A percentile compares a stretch with the other conserved stretches of the same genome.
phyloP scores from a whole-genome alignment of 352 stramenopile genomes.

The Phytopythium kandeliae region DNA sequence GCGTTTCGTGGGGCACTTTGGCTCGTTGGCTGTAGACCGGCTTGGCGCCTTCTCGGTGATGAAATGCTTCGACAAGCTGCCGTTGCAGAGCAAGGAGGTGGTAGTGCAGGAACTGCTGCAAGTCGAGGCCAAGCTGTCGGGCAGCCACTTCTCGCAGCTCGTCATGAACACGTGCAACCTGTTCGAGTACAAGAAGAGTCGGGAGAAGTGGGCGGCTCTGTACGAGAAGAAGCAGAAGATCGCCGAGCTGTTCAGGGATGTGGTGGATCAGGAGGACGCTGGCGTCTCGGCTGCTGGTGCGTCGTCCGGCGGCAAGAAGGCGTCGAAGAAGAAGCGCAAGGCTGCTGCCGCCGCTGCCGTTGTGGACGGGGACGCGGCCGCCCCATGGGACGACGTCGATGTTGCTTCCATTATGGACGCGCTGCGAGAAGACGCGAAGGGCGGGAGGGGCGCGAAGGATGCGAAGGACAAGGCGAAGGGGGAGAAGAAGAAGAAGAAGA shows the following conservation, averaged over 20 bases:
- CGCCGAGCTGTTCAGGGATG: slow-evolving; percentile 67
- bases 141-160: slow-evolving; percentile 78
- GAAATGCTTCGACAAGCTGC: slow-evolving; percentile 72
- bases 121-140: slow-evolving; percentile 64
- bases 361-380: slow-evolving; percentile 15
- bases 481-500: slow-evolving; percentile 38
- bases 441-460: slow-evolving; percentile 25
- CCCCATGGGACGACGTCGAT: slow-evolving; percentile 27
- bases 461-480: slow-evolving; percentile 45
- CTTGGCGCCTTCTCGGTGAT: slow-evolving; percentile 78
- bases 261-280: slow-evolving; percentile 33
- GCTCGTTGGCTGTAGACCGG: slow-evolving; percentile 60
- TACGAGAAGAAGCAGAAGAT: slow-evolving; percentile 83
- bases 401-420: slow-evolving; percentile 66
- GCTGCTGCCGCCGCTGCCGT: slow-evolving; percentile 9
- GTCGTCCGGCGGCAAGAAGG: slow-evolving; percentile 14
- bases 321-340: slow-evolving; percentile 39
- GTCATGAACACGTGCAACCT: slow-evolving; percentile 77
- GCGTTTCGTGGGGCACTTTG: slow-evolving; percentile 68
- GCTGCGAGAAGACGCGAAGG: slow-evolving; percentile 26
- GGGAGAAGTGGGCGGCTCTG: slow-evolving; percentile 66
- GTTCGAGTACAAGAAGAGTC: slow-evolving; percentile 76
- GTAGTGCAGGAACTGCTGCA: slow-evolving; percentile 68
- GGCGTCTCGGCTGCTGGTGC: slow-evolving; percentile 5
- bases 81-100: slow-evolving; percentile 49